These are phyloP conservation scores for Brassica cretica DNA, from an alignment of 345 rosid species.

Conservation along the genomic window DNA sequence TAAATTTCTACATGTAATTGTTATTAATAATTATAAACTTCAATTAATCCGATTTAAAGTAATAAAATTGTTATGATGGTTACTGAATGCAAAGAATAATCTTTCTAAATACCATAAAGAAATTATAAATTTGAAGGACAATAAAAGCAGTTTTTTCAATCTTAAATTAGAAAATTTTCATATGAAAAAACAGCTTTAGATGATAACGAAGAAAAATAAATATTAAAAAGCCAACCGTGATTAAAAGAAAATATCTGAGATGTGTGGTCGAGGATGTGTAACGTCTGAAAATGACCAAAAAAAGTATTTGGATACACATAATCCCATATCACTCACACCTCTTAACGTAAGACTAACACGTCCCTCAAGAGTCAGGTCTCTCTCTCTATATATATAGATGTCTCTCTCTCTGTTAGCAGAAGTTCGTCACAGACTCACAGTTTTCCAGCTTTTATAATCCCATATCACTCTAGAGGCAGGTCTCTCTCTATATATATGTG, in stretches of 20 bases:
- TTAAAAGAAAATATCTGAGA: not conserved
- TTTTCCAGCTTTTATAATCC: not conserved
- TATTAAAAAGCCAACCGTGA: not conserved
- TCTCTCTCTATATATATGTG: too few species aligned
- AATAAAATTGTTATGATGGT: not conserved
- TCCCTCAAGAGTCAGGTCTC: not conserved
- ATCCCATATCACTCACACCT: not conserved
- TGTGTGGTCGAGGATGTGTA: not conserved
- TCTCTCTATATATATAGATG: not conserved
- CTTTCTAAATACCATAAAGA: not conserved
- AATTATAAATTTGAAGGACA: not conserved
- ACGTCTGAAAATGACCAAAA: not conserved
- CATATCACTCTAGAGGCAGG: not conserved
- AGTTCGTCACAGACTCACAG: not conserved
- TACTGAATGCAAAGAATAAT: not conserved
- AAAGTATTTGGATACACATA: not conserved
- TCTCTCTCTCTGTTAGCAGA: not conserved
- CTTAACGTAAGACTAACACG: not conserved
- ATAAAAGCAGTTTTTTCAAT: not conserved
- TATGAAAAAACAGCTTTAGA: not conserved
- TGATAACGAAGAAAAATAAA: not conserved
- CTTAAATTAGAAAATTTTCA: not conserved
- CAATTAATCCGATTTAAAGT: not conserved
- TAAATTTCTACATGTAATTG: too few species aligned
- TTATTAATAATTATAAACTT: not conserved